Evolutionary conservation across 164 flowering plant genomes (phyloP), one percentile per base, ranked within the genome.

Genomic region (Sextonia rubra): DNA sequence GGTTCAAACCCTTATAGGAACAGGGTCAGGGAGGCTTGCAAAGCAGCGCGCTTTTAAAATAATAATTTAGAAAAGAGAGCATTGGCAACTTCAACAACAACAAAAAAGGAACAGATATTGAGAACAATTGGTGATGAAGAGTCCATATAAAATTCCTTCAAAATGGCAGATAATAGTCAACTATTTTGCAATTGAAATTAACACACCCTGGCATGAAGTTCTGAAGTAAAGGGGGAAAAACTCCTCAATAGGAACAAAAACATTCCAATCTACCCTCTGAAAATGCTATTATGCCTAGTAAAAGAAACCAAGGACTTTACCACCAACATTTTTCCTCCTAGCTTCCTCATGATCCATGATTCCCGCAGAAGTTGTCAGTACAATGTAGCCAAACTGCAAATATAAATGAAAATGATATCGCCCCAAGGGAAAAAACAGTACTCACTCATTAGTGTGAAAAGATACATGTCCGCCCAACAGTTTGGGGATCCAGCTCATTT

Each of bases 291-390:
- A 25, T 20, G 8, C 75, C 49, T 76, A 32, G 52, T 78, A 78
- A 68, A 78, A 78, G 69, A 78, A 75, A 25, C 81, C 81, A 44
- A 80, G 75, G 25, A 80, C 79, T 60, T 80, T 80, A 60, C 78
- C 84, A 71, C 82, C 82, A 61, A 75, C 82, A 30, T 79, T 79
- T 75, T 82, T 82, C 32, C 82, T 82, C 68, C 82, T 70, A 11
- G 83, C 83, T 75, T 78, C 83, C 64, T 81, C 83, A 47, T 81
- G 83, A 66, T 81, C 81, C 83, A 81, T 81, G 79, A 81, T 81
- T 18, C 83, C 83, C 0, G 81, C 81, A 61, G 83, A 81, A 0
- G 82, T 82, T 5, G 84, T 82, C 74, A 79, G 55, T 12, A 79
- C 84, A 14, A 82, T 79, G 63, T 76, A 82, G 25, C 84, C 84